A percentile compares a stretch with the other conserved stretches of the same genome.
Evolutionary conservation across 2,329 filamentous ascomycete genomes (phyloP).

Genomic region (Whalleya microplaca): DNA sequence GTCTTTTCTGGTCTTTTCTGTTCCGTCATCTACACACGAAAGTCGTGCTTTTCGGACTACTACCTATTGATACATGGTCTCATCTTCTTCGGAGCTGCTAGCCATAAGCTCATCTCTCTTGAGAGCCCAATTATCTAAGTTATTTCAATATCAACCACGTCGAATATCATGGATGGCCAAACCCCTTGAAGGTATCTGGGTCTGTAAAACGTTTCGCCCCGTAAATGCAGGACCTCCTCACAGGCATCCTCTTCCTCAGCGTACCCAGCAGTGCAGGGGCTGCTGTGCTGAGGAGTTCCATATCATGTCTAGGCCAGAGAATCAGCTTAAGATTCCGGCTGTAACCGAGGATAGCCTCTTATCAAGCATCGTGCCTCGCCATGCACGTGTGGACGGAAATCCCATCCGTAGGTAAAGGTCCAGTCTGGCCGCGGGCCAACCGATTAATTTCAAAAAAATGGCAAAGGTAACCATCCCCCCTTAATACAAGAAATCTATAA

Average conservation of each 20-base stretch:
- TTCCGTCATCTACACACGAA: too few relatives aligned
- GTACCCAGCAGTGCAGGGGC: too few relatives aligned
- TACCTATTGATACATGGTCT: too few relatives aligned
- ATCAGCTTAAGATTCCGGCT: not conserved
- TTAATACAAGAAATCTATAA: constrained; percentile 39
- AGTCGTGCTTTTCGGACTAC: too few relatives aligned
- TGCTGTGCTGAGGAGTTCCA: not conserved
- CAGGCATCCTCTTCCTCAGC: not conserved
- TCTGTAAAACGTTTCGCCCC: not conserved
- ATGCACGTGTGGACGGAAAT: not conserved
- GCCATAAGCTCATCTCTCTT: too few relatives aligned
- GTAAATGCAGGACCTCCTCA: not conserved
- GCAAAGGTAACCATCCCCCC: constrained; percentile 2
- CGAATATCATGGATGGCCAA: not conserved
- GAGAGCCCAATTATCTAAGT: too few relatives aligned
- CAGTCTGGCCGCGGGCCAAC: too few relatives aligned
- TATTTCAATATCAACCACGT: too few relatives aligned
- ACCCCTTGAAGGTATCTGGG: not conserved
- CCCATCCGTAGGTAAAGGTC: not conserved
- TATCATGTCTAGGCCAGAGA: not conserved
- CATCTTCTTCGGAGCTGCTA: too few relatives aligned
- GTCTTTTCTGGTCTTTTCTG: too few relatives aligned
- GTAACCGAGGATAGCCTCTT: not conserved
- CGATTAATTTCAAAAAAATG: not conserved
- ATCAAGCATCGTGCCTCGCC: constrained; percentile 1